Conservation (phyloP, 169 alveolate genomes). For the Cryptosporidium muris region DNA sequence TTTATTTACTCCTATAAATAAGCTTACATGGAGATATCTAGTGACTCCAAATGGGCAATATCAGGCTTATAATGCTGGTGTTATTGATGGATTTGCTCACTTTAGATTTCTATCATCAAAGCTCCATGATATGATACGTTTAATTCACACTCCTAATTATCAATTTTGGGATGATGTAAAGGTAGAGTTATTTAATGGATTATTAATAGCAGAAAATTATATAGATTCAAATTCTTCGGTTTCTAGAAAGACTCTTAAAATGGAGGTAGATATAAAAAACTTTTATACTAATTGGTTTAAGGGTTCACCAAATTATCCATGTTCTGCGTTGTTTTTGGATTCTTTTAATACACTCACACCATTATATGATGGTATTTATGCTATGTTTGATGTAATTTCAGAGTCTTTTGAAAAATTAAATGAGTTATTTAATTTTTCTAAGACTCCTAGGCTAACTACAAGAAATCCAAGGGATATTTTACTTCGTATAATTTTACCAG, state of each 20-base stretch:
- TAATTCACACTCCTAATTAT: slow-evolving; percentile 10
- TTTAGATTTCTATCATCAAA: slow-evolving; percentile 47
- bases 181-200: slow-evolving; percentile 26
- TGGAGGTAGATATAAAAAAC: neutral
- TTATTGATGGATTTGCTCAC: slow-evolving; percentile 69
- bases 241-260: neutral
- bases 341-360: slow-evolving; percentile 1
- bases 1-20: slow-evolving; percentile 6
- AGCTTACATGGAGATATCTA: slow-evolving; percentile 46
- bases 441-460: neutral
- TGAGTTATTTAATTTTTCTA: neutral
- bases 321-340: slow-evolving; percentile 3
- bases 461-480: slow-evolving; percentile 13
- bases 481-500: slow-evolving; percentile 2
- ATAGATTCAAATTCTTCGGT: neutral
- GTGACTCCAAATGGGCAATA: slow-evolving; percentile 7
- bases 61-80: slow-evolving; percentile 60
- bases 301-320: slow-evolving; percentile 18
- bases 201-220: neutral
- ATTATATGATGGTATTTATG: slow-evolving; percentile 33
- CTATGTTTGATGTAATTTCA: neutral
- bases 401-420: slow-evolving; percentile 5
- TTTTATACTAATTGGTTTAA: slow-evolving; percentile 37
- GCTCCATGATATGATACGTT: slow-evolving; percentile 27
- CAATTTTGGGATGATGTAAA: slow-evolving; percentile 50